Conservation (phyloP, 257 asterid genomes). For the Solanum chilense region DNA sequence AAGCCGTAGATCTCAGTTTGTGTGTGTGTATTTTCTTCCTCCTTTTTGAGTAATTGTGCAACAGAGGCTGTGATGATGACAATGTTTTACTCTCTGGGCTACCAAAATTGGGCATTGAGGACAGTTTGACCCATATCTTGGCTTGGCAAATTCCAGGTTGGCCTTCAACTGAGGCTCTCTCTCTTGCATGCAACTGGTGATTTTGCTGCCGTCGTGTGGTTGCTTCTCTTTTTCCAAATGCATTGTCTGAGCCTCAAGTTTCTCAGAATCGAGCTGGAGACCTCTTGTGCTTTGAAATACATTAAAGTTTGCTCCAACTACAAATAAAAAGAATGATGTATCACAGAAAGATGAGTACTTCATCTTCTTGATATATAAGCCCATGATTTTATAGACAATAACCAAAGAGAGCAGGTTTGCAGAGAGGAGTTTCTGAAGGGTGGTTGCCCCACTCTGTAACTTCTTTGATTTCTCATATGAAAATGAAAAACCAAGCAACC, state of each 20-base stretch:
- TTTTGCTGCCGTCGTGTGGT: conserved; percentile 2
- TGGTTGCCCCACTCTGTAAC: neutral
- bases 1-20: neutral
- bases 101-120: neutral
- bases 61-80: neutral
- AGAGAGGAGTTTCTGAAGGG: neutral
- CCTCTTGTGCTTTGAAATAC: neutral
- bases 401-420: neutral
- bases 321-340: neutral
- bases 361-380: neutral
- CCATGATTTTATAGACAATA: neutral
- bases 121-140: neutral
- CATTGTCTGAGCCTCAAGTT: neutral
- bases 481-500: neutral
- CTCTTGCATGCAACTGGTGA: neutral
- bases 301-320: neutral
- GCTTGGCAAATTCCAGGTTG: neutral
- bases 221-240: neutral
- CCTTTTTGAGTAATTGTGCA: neutral
- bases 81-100: neutral
- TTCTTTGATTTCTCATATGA: neutral
- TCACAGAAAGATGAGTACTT: neutral
- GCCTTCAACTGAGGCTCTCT: neutral
- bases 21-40: neutral
- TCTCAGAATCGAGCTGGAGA: neutral